phyloP scores from a whole-genome alignment of 345 rosid species.

The Barbarea vulgaris region DNA sequence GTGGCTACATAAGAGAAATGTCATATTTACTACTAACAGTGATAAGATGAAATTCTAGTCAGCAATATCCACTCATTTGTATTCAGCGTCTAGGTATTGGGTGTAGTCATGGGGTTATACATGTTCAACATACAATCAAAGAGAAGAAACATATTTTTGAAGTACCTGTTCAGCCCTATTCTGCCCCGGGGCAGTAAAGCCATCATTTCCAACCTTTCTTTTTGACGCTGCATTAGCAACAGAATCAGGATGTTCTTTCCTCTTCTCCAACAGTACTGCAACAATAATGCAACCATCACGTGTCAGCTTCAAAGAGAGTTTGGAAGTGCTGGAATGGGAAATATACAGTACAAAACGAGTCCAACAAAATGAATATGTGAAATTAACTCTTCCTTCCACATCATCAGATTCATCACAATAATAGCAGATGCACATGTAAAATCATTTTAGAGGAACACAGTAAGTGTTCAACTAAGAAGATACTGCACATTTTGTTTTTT shows the following conservation, averaged over 20 bases:
- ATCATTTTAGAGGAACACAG: background rate
- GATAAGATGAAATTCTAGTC: background rate
- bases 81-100: conserved; percentile 9
- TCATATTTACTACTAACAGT: background rate
- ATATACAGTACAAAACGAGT: conserved; percentile 2
- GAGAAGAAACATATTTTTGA: conserved; percentile 22
- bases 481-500: background rate
- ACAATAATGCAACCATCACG: conserved; percentile 31
- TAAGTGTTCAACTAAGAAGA: background rate
- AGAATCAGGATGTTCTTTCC: conserved; percentile 52
- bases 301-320: conserved; percentile 20
- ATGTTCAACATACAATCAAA: conserved; percentile 8
- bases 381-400: conserved; percentile 5
- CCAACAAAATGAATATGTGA: background rate
- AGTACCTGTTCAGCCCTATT: conserved; percentile 49
- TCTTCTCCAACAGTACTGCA: conserved; percentile 55
- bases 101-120: background rate
- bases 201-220: conserved; percentile 40
- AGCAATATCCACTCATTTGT: background rate
- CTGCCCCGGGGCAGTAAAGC: conserved; percentile 26
- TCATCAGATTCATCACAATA: conserved; percentile 23
- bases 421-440: conserved; percentile 15
- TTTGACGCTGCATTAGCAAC: conserved; percentile 42
- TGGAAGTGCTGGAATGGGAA: background rate
- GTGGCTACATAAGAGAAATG: background rate